Conservation (phyloP, 208 protist genomes). For the Angomonas desouzai region DNA sequence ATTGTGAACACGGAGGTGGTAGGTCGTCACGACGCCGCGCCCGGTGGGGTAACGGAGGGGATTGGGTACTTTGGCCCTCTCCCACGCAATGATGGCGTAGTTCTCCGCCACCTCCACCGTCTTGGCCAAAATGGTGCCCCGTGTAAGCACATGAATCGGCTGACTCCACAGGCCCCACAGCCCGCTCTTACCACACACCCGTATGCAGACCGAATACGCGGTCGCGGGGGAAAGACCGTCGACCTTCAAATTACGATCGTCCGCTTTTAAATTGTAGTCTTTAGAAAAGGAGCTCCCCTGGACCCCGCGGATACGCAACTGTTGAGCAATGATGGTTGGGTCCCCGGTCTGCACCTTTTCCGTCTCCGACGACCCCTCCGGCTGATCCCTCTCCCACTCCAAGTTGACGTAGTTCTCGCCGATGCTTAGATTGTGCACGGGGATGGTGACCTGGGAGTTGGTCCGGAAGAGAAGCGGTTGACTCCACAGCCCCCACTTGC, state of each 20-base stretch:
- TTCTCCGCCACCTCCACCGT: constrained; percentile 89
- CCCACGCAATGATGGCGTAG: constrained; percentile 83
- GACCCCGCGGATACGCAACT: constrained; percentile 85
- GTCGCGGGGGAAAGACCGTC: constrained; percentile 76
- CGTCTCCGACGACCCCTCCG: constrained; percentile 13
- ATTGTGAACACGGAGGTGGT: constrained; percentile 90
- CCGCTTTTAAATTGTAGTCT: constrained; percentile 74
- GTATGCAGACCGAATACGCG: constrained; percentile 87
- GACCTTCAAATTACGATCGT: constrained; percentile 85
- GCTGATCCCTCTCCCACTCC: constrained; percentile 69
- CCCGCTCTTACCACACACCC: constrained; percentile 75
- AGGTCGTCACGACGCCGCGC: constrained; percentile 77
- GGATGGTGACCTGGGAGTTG: constrained; percentile 83
- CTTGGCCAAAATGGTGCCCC: constrained; percentile 76
- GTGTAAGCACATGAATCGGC: constrained; percentile 81
- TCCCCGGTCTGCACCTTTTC: constrained; percentile 59
- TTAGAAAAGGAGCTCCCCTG: constrained; percentile 64
- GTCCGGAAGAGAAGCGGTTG: constrained; percentile 79
- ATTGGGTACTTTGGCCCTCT: constrained; percentile 74
- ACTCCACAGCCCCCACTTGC: constrained; percentile 89
- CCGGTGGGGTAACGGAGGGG: constrained; percentile 82
- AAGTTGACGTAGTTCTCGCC: constrained; percentile 93
- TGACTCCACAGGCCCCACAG: constrained; percentile 86
- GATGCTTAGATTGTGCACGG: constrained; percentile 80
- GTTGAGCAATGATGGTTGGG: constrained; percentile 79